Percentiles rank a stretch among this genome's conserved stretches.
phyloP scores from a whole-genome alignment of 768 basidiomycete genomes.

The Lactifluus piperatus region DNA sequence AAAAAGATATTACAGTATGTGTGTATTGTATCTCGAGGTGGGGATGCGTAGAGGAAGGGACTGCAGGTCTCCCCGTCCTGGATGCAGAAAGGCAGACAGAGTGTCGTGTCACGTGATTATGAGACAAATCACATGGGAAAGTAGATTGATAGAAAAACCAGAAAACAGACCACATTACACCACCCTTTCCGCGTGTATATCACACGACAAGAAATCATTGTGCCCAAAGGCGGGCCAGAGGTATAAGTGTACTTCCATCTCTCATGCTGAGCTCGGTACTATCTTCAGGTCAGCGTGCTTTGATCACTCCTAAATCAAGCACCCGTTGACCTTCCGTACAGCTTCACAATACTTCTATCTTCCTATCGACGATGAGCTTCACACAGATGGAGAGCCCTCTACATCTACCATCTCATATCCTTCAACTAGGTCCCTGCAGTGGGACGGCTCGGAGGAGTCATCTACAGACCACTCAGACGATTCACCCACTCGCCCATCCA shows the following conservation, averaged over 20 bases:
- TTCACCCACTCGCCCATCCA: conserved; percentile 3
- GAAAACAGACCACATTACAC: not conserved
- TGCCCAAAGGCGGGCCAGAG: not conserved
- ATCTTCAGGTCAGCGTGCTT: conserved; percentile 16
- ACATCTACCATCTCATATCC: conserved; percentile 26
- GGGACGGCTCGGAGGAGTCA: conserved; percentile 19
- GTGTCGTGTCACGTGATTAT: not conserved
- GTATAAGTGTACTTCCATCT: not conserved
- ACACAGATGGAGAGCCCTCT: conserved; percentile 39
- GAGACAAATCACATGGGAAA: conserved; percentile 14
- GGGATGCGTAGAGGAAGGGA: not conserved
- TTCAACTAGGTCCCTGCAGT: conserved; percentile 24
- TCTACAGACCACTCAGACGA: conserved; percentile 21
- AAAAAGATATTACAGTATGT: too few species aligned
- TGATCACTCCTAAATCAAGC: not conserved
- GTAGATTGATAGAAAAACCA: too few species aligned
- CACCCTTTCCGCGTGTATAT: not conserved
- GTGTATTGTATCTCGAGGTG: not conserved
- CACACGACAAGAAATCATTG: not conserved
- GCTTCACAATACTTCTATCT: conserved; percentile 57
- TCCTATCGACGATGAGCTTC: conserved; percentile 50
- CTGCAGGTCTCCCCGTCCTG: not conserved
- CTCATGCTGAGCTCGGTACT: conserved; percentile 19
- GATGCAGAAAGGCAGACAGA: not conserved
- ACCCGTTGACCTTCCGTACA: conserved; percentile 21